Evolutionary conservation across 73 alveolate species (phyloP).

Genomic region (Paramecium caudatum): DNA sequence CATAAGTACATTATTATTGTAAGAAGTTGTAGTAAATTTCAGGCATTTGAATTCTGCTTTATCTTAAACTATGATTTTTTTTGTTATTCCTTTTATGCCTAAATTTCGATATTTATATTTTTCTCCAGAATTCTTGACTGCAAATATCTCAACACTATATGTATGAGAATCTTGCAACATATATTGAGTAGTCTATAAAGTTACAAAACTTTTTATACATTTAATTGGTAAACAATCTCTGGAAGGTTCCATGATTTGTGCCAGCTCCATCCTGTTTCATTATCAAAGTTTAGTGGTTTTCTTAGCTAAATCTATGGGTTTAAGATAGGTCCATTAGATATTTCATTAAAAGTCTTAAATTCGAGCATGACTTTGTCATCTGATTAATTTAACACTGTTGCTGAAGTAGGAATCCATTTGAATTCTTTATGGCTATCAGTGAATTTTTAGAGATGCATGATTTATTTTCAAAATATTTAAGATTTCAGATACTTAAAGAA

Average conservation of each 20-base stretch:
- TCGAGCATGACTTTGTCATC: not conserved
- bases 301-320: not conserved
- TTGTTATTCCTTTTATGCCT: conserved; percentile 79
- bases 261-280: conserved; percentile 78
- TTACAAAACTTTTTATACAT: conserved; percentile 58
- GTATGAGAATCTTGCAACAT: not conserved
- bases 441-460: too few relatives aligned
- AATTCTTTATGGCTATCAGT: not conserved
- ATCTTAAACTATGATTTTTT: conserved; percentile 60
- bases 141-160: not conserved
- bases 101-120: conserved; percentile 7
- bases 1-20: conserved; percentile 78
- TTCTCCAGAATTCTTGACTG: not conserved
- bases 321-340: not conserved
- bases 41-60: conserved; percentile 77
- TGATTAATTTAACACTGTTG: not conserved
- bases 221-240: conserved; percentile 73
- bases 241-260: conserved; percentile 87
- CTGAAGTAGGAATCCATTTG: conserved; percentile 33
- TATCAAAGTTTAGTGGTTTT: conserved; percentile 50
- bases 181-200: not conserved
- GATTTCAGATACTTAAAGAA: too few relatives aligned
- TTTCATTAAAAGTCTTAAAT: not conserved
- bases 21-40: conserved; percentile 80
- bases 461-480: too few relatives aligned